These are phyloP conservation scores for Zasmidium citrigriseum DNA, from an alignment of 2,329 filamentous ascomycete species.

Conservation along the genomic window DNA sequence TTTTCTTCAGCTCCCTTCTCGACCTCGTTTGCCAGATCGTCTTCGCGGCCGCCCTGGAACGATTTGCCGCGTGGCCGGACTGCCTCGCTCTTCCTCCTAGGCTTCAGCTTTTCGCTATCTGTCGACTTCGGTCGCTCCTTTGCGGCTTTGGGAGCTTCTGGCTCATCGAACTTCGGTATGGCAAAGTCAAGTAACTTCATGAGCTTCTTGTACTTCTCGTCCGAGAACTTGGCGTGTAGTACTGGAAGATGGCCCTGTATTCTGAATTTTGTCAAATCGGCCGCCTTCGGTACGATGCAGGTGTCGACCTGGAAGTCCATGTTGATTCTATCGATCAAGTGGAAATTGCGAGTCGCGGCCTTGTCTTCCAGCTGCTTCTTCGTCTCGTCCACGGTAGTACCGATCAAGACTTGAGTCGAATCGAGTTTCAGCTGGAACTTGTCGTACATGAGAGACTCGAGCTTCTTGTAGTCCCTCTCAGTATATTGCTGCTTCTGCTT, in stretches of 20 bases:
- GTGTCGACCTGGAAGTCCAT: conserved; percentile 95
- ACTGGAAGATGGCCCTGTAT: conserved; percentile 91
- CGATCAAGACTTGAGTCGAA: conserved; percentile 93
- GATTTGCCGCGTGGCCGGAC: conserved; percentile 67
- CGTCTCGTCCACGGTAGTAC: conserved; percentile 87
- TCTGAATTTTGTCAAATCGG: conserved; percentile 87
- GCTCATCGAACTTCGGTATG: conserved; percentile 73
- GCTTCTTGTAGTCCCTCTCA: conserved; percentile 80
- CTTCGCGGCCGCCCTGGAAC: conserved; percentile 68
- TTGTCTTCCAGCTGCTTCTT: conserved; percentile 76
- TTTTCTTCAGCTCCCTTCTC: conserved; percentile 59
- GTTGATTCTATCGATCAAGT: conserved; percentile 95
- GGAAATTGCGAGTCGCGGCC: conserved; percentile 66
- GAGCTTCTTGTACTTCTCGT: conserved; percentile 92
- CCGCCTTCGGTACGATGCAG: conserved; percentile 94
- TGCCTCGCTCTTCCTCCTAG: conserved; percentile 38
- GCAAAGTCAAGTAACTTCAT: conserved; percentile 97
- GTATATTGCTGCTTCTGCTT: conserved; percentile 88
- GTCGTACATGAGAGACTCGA: conserved; percentile 97
- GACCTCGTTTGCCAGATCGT: conserved; percentile 73
- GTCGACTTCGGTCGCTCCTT: conserved; percentile 38
- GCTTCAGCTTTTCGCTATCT: conserved; percentile 40
- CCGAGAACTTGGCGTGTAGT: conserved; percentile 86
- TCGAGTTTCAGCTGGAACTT: conserved; percentile 91
- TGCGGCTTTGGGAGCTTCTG: conserved; percentile 12